A percentile compares a stretch with the other conserved stretches of the same genome.
Evolutionary conservation across 805 yeast species (phyloP).

Genomic region (Candida dajiaensis): DNA sequence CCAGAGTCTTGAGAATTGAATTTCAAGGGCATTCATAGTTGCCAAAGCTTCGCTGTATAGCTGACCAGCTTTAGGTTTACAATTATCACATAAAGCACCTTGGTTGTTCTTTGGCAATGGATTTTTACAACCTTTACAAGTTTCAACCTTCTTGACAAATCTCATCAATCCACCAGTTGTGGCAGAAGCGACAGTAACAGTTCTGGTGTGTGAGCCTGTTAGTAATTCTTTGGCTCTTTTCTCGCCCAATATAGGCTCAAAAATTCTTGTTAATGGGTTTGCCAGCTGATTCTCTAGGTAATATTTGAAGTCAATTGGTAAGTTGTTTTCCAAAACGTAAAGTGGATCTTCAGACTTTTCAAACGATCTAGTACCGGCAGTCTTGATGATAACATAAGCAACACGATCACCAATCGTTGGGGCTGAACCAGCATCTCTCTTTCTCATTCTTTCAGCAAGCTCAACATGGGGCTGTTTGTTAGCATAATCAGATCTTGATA

Average conservation of each 20-base stretch:
- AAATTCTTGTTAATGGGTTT: slow-evolving; percentile 88
- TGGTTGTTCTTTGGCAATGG: slow-evolving; percentile 56
- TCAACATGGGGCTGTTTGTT: slow-evolving; percentile 98
- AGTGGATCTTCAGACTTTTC: slow-evolving; percentile 97
- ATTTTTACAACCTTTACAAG: slow-evolving; percentile 83
- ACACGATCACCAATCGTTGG: slow-evolving; percentile 97
- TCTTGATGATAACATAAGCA: slow-evolving; percentile 86
- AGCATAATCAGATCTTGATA: slow-evolving; percentile 81
- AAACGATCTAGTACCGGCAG: slow-evolving; percentile 78
- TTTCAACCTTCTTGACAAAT: slow-evolving; percentile 83
- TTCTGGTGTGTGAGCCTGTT: slow-evolving; percentile 79
- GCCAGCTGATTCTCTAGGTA: slow-evolving; percentile 89
- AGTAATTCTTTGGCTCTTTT: slow-evolving; percentile 72
- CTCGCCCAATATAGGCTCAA: slow-evolving; percentile 92
- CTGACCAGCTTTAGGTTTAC: slow-evolving; percentile 67
- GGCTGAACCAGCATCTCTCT: slow-evolving; percentile 96
- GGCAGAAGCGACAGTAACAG: slow-evolving; percentile 50
- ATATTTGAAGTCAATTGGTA: slow-evolving; percentile 92
- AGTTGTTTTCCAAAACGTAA: slow-evolving; percentile 83
- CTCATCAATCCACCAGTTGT: slow-evolving; percentile 78
- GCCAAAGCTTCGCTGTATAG: slow-evolving; percentile 78
- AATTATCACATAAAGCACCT: slow-evolving; percentile 78
- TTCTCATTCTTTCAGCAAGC: slow-evolving; percentile 90
- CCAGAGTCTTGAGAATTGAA: slow-evolving; percentile 85
- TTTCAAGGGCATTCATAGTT: slow-evolving; percentile 73